Evolutionary conservation across 768 basidiomycete genomes (phyloP).

Genomic region (Hortiboletus campestris): DNA sequence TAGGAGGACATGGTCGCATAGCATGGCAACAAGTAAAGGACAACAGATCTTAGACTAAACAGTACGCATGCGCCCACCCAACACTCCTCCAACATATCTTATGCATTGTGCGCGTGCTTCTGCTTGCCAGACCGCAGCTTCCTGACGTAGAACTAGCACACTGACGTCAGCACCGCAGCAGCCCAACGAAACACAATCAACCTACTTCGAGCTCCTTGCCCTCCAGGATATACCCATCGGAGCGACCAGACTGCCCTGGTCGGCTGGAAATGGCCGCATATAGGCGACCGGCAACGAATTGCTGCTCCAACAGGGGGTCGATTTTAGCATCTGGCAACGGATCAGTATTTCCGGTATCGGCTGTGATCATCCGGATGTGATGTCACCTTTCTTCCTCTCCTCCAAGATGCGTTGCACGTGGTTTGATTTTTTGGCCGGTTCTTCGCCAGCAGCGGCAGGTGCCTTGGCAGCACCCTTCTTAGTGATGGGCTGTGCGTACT

Average conservation of each 20-base stretch:
- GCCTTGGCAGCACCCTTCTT: conserved; percentile 74
- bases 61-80: background rate
- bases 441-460: conserved; percentile 43
- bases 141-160: conserved; percentile 83
- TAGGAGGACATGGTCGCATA: background rate
- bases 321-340: conserved; percentile 73
- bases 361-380: conserved; percentile 2
- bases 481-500: conserved; percentile 95
- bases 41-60: background rate
- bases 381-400: conserved; percentile 85
- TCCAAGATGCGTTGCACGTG: conserved; percentile 86
- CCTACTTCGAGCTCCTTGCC: conserved; percentile 96
- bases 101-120: conserved; percentile 75
- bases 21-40: background rate
- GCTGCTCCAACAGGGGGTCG: conserved; percentile 83
- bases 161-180: conserved; percentile 22
- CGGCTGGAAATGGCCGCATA: conserved; percentile 92
- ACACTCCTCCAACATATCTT: conserved; percentile 8
- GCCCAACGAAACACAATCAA: background rate
- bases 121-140: conserved; percentile 93
- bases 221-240: conserved; percentile 97
- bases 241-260: conserved; percentile 95
- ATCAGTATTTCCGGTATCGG: conserved; percentile 16
- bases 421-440: conserved; percentile 80
- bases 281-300: conserved; percentile 93